Evolutionary conservation across 2,329 filamentous ascomycete genomes (phyloP).

Genomic region (Hymenoscyphus scutula): DNA sequence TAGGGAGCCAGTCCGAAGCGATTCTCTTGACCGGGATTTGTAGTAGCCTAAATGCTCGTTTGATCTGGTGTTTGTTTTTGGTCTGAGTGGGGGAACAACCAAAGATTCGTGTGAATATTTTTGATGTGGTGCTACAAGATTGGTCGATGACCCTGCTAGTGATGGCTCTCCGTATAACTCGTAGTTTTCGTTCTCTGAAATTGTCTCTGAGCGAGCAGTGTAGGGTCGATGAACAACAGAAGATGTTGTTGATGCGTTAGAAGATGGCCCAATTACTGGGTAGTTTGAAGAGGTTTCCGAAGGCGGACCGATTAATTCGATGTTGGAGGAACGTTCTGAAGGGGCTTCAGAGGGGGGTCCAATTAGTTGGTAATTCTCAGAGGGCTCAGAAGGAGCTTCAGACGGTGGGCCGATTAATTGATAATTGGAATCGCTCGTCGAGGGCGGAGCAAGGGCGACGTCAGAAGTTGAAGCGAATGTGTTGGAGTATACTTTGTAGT

Average conservation of each 20-base stretch:
- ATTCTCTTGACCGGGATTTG: constrained; percentile 52
- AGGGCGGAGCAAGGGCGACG: constrained; percentile 22
- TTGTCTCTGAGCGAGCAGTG: constrained; percentile 14
- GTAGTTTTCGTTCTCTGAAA: constrained; percentile 46
- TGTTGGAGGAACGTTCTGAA: constrained; percentile 6
- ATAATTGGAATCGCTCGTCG: constrained; percentile 44
- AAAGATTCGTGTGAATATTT: constrained; percentile 62
- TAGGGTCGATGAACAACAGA: constrained; percentile 33
- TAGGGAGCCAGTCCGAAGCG: constrained; percentile 51
- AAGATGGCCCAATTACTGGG: constrained; percentile 50
- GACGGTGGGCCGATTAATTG: constrained; percentile 52
- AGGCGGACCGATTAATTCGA: neutral
- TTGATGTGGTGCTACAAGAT: constrained; percentile 28
- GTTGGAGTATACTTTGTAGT: constrained; percentile 36
- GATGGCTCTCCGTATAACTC: constrained; percentile 49
- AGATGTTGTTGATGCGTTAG: constrained; percentile 30
- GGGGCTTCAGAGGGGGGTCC: constrained; percentile 36
- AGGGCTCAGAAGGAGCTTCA: constrained; percentile 36
- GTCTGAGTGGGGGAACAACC: constrained; percentile 53
- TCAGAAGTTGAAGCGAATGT: constrained; percentile 26
- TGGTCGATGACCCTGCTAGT: constrained; percentile 38
- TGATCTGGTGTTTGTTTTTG: constrained; percentile 44
- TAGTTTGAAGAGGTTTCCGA: constrained; percentile 43
- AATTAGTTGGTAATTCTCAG: constrained; percentile 45
- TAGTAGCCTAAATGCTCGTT: constrained; percentile 50